Conservation (phyloP, 352 stramenopile species). For the Poterioochromonas sp. region DNA sequence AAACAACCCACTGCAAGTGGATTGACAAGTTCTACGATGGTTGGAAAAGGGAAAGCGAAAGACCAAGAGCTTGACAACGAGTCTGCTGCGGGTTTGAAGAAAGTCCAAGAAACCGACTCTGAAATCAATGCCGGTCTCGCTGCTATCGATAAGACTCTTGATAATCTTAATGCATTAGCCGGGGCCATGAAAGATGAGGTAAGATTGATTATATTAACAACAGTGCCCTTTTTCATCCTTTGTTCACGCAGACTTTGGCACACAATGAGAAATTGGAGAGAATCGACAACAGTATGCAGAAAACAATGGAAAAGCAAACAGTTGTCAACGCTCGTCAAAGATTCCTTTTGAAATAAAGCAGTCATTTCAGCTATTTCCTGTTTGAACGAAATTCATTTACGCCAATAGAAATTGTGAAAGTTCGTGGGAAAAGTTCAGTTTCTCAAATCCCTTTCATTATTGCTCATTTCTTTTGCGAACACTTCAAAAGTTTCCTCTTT, state of each 20-base stretch:
- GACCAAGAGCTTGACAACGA: conserved; percentile 10
- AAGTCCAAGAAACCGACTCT: neutral
- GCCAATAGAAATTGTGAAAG: too few species aligned
- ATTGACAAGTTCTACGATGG: neutral
- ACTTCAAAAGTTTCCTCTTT: too few species aligned
- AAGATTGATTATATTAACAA: neutral
- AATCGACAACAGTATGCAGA: conserved; percentile 4
- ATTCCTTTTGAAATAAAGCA: conserved; percentile 20
- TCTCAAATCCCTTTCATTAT: too few species aligned
- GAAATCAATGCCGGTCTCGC: conserved; percentile 20
- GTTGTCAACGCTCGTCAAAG: conserved; percentile 29
- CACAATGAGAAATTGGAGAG: conserved; percentile 25
- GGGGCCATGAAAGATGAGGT: conserved; percentile 16
- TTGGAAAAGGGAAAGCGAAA: neutral
- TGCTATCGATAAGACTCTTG: neutral
- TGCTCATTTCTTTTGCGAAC: too few species aligned
- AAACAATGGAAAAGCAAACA: neutral
- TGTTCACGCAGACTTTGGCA: neutral
- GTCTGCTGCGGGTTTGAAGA: neutral
- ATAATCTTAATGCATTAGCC: neutral
- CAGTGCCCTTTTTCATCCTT: neutral
- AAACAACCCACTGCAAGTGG: neutral
- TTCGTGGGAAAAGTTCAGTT: too few species aligned
- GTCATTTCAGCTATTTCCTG: too few species aligned
- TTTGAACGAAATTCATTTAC: too few species aligned